These are phyloP conservation scores for Trichoderma guizhouense DNA, from an alignment of 2,329 filamentous ascomycete species.

Conservation along the genomic window DNA sequence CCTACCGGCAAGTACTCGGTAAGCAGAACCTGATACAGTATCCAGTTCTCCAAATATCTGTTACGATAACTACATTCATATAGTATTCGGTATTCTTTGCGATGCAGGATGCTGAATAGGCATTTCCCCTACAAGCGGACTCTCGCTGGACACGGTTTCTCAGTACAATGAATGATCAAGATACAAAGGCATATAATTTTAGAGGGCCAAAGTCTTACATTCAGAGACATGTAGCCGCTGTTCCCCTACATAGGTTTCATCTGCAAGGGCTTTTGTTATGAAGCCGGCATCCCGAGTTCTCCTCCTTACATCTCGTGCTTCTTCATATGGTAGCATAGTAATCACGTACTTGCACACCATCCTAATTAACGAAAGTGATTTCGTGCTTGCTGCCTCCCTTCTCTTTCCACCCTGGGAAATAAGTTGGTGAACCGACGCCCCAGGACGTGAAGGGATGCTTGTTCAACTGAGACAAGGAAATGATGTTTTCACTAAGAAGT, in stretches of 20 bases:
- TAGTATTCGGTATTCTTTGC: too few relatives aligned
- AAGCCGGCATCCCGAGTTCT: neutral
- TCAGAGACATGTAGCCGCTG: neutral
- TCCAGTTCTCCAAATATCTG: too few relatives aligned
- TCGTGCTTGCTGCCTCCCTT: neutral
- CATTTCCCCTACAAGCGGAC: too few relatives aligned
- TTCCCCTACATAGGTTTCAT: neutral
- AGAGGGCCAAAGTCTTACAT: neutral
- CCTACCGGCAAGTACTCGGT: too few relatives aligned
- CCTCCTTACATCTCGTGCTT: neutral
- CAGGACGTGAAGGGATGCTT: neutral
- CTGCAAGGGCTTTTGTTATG: neutral
- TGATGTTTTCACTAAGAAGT: neutral
- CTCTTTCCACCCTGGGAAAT: neutral
- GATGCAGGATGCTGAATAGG: too few relatives aligned
- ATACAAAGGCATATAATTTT: neutral
- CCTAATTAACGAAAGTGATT: neutral
- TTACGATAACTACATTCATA: too few relatives aligned
- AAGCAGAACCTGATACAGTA: too few relatives aligned
- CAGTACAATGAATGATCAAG: neutral
- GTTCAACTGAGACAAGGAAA: neutral
- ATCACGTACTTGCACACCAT: neutral
- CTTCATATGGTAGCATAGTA: neutral
- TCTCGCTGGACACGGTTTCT: neutral
- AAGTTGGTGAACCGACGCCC: neutral